These are phyloP conservation scores for Anacardium occidentale DNA, from an alignment of 345 rosid genomes.

Conservation along the genomic window DNA sequence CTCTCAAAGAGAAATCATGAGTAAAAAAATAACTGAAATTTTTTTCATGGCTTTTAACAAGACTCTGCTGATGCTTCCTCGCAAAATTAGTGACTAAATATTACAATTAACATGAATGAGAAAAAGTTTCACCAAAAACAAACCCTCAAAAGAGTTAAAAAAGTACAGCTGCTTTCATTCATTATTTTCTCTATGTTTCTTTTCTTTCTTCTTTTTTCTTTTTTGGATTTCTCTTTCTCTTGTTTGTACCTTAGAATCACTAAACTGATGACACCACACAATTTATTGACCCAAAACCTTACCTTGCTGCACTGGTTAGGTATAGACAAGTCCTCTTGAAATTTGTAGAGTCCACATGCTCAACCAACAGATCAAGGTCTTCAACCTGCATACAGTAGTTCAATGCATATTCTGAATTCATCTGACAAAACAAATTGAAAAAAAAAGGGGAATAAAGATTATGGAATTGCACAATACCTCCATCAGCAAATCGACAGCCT, in stretches of 20 bases:
- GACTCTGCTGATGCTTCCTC: background rate
- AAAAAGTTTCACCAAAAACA: background rate
- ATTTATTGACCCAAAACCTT: conserved; percentile 20
- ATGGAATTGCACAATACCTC: conserved; percentile 42
- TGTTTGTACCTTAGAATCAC: background rate
- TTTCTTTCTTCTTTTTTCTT: background rate
- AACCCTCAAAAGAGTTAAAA: background rate
- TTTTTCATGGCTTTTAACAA: background rate
- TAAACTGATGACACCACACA: background rate
- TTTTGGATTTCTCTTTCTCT: background rate
- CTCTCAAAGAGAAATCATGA: background rate
- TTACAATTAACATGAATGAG: background rate
- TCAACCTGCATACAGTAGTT: conserved; percentile 55
- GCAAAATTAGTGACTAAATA: background rate
- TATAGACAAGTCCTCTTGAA: conserved; percentile 91
- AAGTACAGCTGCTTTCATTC: no score
- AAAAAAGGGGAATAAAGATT: background rate
- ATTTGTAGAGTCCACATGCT: conserved; percentile 76
- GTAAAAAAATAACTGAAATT: background rate
- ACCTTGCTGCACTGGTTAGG: conserved; percentile 88
- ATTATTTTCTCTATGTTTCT: background rate
- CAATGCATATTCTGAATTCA: conserved; percentile 9
- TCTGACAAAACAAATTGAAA: background rate
- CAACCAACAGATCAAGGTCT: conserved; percentile 81
- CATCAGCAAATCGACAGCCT: conserved; percentile 96